phyloP scores from a whole-genome alignment of 2,329 filamentous ascomycete species.

The Mycocentrospora acerina region DNA sequence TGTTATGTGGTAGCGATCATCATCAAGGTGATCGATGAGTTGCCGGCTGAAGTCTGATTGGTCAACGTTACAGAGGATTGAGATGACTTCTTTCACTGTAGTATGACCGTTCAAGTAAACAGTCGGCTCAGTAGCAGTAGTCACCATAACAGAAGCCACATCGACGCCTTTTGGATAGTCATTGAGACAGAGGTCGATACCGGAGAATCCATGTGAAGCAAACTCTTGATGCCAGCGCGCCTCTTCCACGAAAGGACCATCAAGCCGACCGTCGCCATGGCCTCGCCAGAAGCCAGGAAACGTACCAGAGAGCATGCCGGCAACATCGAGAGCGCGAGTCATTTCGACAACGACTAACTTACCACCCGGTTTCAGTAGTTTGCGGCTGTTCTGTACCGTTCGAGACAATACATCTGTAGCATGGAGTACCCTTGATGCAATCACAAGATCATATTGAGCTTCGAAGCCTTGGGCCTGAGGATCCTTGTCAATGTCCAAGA shows the following conservation, averaged over 20 bases:
- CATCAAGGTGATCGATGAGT: no score
- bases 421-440: conserved; percentile 12
- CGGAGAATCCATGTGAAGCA: conserved; percentile 34
- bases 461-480: conserved; percentile 12
- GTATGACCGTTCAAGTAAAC: no score
- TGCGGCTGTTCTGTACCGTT: conserved; percentile 15
- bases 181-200: conserved; percentile 25
- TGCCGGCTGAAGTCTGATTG: no score
- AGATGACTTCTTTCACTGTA: no score
- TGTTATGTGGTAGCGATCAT: no score
- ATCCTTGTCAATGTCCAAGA: conserved; percentile 17
- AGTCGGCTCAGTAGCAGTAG: no score
- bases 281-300: conserved; percentile 18
- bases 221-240: conserved; percentile 38
- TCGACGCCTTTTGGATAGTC: no score
- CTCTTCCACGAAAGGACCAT: conserved; percentile 12
- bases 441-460: conserved; percentile 13
- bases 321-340: neutral
- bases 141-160: no score
- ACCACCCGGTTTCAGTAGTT: conserved; percentile 43
- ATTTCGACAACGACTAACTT: conserved; percentile 50
- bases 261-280: conserved; percentile 5
- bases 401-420: conserved; percentile 5
- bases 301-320: conserved; percentile 7
- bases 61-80: no score